Conservation (phyloP, 495 filamentous ascomycete genomes). For the Aspergillus cavernicola region DNA sequence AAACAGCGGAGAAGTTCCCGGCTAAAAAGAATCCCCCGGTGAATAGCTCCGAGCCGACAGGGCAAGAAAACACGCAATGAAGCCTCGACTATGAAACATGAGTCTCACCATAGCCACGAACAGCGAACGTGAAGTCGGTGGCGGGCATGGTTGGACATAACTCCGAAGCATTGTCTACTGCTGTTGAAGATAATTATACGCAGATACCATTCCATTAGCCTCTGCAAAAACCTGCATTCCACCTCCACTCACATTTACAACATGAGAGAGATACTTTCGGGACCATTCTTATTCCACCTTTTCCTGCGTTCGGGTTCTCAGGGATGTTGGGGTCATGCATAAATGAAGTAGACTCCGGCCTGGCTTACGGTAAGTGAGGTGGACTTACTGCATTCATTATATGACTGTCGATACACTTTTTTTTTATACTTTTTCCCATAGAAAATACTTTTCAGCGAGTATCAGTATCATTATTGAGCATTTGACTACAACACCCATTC, state of each 20-base stretch:
- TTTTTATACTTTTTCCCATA: no score
- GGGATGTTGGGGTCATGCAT: background rate
- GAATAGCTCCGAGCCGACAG: slow-evolving; percentile 14
- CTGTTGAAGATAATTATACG: no score
- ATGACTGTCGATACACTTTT: no score
- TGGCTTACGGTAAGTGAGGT: background rate
- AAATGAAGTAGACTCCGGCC: slow-evolving; percentile 8
- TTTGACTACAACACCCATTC: no score
- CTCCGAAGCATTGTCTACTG: background rate
- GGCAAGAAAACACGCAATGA: background rate
- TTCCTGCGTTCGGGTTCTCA: background rate
- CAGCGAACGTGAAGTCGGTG: no score
- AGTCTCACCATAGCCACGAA: background rate
- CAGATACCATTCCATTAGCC: no score
- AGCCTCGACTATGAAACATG: background rate
- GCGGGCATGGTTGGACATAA: no score
- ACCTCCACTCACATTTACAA: background rate
- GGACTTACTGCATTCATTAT: background rate
- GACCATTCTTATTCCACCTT: background rate
- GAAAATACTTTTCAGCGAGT: no score
- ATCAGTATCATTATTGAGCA: no score
- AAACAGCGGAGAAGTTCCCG: slow-evolving; percentile 42
- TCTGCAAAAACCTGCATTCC: no score
- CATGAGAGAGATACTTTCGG: background rate
- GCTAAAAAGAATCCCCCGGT: slow-evolving; percentile 26